A percentile compares a stretch with the other conserved stretches of the same genome.
Conservation (phyloP, 75 land plant genomes). For the Pinus albicaulis region DNA sequence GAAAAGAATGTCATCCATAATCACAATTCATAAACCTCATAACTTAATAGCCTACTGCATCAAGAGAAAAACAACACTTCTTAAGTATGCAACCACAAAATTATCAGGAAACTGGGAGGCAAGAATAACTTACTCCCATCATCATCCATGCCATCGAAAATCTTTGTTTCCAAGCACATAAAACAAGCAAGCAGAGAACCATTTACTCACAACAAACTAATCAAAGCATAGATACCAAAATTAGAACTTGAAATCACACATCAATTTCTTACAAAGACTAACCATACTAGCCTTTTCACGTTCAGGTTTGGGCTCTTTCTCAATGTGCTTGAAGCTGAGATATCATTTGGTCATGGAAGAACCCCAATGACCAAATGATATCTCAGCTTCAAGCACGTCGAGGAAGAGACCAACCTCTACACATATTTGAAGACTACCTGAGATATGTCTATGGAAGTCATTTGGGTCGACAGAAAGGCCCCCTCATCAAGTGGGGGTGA, state of each 20-base stretch:
- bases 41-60: too few relatives aligned
- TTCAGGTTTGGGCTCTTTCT: background rate
- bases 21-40: too few relatives aligned
- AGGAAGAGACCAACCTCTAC: background rate
- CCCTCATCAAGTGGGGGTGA: slow-evolving; percentile 82
- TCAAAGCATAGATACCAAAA: background rate
- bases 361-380: too few relatives aligned
- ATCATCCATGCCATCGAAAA: slow-evolving; percentile 77
- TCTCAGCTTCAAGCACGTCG: too few relatives aligned
- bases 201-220: background rate
- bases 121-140: slow-evolving; percentile 69
- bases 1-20: too few relatives aligned
- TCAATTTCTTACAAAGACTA: background rate
- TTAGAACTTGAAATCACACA: background rate
- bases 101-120: background rate
- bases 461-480: slow-evolving; percentile 47
- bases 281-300: background rate
- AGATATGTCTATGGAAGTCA: slow-evolving; percentile 51
- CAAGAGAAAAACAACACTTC: too few relatives aligned
- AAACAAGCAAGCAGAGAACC: background rate
- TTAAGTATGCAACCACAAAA: background rate
- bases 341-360: background rate
- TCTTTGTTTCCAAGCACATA: slow-evolving; percentile 19
- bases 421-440: slow-evolving; percentile 28
- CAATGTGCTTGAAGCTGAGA: background rate